A percentile compares a stretch with the other conserved stretches of the same genome.
phyloP scores from a whole-genome alignment of 2,329 filamentous ascomycete genomes.

The Cladosporium austrohemisphaericum region DNA sequence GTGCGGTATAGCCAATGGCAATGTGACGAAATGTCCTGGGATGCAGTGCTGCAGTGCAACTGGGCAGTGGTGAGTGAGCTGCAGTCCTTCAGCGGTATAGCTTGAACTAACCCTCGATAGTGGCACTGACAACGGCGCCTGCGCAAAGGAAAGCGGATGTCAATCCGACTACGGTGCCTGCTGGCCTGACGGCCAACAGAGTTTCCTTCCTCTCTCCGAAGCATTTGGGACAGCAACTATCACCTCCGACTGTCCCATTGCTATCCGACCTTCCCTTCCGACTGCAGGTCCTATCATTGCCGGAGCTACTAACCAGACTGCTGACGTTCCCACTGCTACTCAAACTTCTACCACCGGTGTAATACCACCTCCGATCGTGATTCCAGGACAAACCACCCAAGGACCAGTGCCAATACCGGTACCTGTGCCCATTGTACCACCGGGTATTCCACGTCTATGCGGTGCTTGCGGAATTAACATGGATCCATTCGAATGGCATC shows the following conservation, averaged over 20 bases:
- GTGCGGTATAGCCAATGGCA: neutral
- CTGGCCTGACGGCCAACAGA: neutral
- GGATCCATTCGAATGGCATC: neutral
- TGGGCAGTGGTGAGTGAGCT: neutral
- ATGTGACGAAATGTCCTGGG: neutral
- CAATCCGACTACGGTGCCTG: neutral
- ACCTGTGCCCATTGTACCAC: neutral
- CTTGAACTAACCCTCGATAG: neutral
- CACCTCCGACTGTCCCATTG: neutral
- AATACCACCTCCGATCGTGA: no score
- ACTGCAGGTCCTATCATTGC: constrained; percentile 1
- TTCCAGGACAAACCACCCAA: no score
- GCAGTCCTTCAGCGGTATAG: neutral
- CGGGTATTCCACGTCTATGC: neutral
- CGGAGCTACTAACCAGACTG: no score
- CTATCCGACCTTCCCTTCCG: neutral
- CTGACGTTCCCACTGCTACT: no score
- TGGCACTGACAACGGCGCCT: neutral
- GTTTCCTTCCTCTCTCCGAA: neutral
- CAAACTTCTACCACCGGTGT: no score
- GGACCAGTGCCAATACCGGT: no score
- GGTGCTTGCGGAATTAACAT: neutral
- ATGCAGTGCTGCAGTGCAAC: constrained; percentile 2
- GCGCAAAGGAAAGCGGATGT: neutral
- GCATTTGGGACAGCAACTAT: neutral